Evolutionary conservation across 768 basidiomycete species (phyloP).

Genomic region (Rhizopogon vulgaris): DNA sequence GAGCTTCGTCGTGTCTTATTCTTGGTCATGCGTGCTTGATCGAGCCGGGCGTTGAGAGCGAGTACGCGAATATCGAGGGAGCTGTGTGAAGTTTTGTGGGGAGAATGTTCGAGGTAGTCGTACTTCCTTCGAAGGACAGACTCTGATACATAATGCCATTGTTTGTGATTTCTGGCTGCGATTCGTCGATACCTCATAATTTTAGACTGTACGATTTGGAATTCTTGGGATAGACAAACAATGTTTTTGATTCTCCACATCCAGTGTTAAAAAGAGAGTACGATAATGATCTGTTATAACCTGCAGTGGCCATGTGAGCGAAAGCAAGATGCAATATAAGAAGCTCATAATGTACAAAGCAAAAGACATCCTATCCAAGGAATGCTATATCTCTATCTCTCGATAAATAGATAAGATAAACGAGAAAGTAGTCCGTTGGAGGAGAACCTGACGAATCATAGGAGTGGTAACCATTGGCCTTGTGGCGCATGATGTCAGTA

Average conservation of each 20-base stretch:
- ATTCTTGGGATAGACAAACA: neutral
- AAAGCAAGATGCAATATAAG: slow-evolving; percentile 5
- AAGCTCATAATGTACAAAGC: slow-evolving; percentile 11
- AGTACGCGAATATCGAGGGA: slow-evolving; percentile 79
- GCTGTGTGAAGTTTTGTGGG: slow-evolving; percentile 35
- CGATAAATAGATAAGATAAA: slow-evolving; percentile 10
- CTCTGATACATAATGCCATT: neutral
- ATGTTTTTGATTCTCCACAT: too few relatives aligned
- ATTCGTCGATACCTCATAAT: neutral
- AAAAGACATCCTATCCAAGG: slow-evolving; percentile 4
- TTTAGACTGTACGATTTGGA: neutral
- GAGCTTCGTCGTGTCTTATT: slow-evolving; percentile 79
- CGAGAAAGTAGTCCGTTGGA: neutral
- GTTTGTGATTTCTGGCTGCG: neutral
- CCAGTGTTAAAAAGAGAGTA: neutral
- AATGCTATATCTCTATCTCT: neutral
- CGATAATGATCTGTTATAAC: neutral
- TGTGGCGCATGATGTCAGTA: slow-evolving; percentile 3
- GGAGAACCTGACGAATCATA: slow-evolving; percentile 33
- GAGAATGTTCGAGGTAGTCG: neutral
- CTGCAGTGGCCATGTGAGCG: neutral
- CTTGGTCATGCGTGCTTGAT: slow-evolving; percentile 82
- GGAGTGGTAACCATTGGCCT: slow-evolving; percentile 87
- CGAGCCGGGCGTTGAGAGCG: slow-evolving; percentile 94
- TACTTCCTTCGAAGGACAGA: neutral